These are phyloP conservation scores for Aspergillus puulaauensis DNA, from an alignment of 2,329 filamentous ascomycete species.

Conservation along the genomic window DNA sequence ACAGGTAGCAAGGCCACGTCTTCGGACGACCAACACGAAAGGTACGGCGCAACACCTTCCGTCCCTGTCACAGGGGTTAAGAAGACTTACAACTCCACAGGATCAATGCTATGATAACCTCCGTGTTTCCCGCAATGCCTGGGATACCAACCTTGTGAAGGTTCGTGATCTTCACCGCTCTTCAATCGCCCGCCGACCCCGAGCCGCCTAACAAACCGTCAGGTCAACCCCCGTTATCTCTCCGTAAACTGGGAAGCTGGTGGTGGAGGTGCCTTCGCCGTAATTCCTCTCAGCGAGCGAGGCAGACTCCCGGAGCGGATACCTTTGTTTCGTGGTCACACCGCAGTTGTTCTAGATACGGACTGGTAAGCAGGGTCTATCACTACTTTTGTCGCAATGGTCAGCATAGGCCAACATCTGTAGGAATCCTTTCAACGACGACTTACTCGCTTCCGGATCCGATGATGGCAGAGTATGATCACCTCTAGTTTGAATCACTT, in stretches of 20 bases:
- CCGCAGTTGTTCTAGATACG: slow-evolving; percentile 90
- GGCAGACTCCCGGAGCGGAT: slow-evolving; percentile 91
- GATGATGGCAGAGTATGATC: slow-evolving; percentile 79
- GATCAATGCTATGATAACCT: slow-evolving; percentile 99
- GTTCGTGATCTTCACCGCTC: slow-evolving; percentile 52
- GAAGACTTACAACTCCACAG: slow-evolving; percentile 35
- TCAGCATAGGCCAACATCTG: slow-evolving; percentile 11
- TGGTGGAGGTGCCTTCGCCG: slow-evolving; percentile 93
- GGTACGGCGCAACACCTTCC: slow-evolving; percentile 39
- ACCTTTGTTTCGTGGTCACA: slow-evolving; percentile 94
- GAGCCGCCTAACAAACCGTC: slow-evolving; percentile 21
- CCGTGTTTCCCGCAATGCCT: slow-evolving; percentile 95
- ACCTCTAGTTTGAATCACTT: not conserved
- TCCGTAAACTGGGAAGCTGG: slow-evolving; percentile 98
- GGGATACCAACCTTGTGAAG: slow-evolving; percentile 99
- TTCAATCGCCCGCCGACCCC: slow-evolving; percentile 16
- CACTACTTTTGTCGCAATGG: not conserved
- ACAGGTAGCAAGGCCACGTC: slow-evolving; percentile 74
- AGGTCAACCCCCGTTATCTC: slow-evolving; percentile 94
- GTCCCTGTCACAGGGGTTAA: not conserved
- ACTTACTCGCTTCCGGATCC: slow-evolving; percentile 85
- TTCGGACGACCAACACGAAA: slow-evolving; percentile 95
- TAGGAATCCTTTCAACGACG: slow-evolving; percentile 96
- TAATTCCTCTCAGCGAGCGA: slow-evolving; percentile 85
- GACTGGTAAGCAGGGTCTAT: slow-evolving; percentile 69